Percentiles rank a stretch among this genome's conserved stretches.
phyloP scores from a whole-genome alignment of 768 basidiomycete genomes.

The Hygrophoropsis aurantiaca region DNA sequence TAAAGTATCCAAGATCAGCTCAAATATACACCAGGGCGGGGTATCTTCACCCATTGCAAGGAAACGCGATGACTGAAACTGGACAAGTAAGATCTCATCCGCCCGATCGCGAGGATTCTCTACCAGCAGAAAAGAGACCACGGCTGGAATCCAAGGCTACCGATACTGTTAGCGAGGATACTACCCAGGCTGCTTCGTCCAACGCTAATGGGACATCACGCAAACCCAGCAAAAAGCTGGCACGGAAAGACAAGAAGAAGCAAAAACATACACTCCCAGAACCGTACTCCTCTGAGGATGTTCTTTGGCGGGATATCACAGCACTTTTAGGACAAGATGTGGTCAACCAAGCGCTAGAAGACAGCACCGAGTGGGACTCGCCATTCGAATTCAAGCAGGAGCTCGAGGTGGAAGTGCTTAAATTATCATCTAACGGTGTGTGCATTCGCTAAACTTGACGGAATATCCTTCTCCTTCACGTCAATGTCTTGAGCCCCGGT shows the following conservation, averaged over 20 bases:
- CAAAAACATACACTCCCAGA: slow-evolving; percentile 34
- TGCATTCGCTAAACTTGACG: slow-evolving; percentile 4
- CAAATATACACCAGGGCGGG: neutral
- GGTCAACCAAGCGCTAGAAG: slow-evolving; percentile 48
- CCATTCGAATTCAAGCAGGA: slow-evolving; percentile 63
- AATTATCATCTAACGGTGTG: slow-evolving; percentile 63
- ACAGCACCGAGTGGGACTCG: slow-evolving; percentile 52
- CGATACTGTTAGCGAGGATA: neutral
- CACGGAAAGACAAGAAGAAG: slow-evolving; percentile 5
- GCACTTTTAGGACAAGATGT: slow-evolving; percentile 61
- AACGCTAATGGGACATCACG: too few relatives aligned
- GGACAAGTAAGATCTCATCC: slow-evolving; percentile 7
- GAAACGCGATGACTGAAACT: neutral
- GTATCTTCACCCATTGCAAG: neutral
- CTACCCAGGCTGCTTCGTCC: neutral
- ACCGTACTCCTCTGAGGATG: slow-evolving; percentile 69
- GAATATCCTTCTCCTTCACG: too few relatives aligned
- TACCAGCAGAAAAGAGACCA: slow-evolving; percentile 31
- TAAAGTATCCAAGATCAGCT: neutral
- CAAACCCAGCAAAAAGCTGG: neutral
- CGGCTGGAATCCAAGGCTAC: slow-evolving; percentile 17
- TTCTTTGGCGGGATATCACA: slow-evolving; percentile 70
- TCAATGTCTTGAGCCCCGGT: too few relatives aligned
- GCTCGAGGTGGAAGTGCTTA: slow-evolving; percentile 64
- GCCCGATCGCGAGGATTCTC: slow-evolving; percentile 10